These are phyloP conservation scores for Lophiotrema nucula DNA, from an alignment of 495 filamentous ascomycete species.

Conservation along the genomic window DNA sequence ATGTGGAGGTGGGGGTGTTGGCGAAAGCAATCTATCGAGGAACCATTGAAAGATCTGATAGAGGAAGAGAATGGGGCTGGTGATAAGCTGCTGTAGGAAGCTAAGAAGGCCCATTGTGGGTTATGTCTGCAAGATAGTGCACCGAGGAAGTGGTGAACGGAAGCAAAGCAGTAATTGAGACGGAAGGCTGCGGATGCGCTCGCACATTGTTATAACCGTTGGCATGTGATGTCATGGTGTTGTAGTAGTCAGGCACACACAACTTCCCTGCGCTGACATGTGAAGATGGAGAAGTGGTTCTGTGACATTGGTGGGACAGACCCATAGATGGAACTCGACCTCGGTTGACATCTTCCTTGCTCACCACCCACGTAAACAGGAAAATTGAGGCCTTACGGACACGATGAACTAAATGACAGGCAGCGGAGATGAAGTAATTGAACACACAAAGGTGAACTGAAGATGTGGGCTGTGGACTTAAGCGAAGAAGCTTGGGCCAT, in stretches of 20 bases:
- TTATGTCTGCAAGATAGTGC: constrained; percentile 3
- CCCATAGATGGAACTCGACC: too few relatives aligned
- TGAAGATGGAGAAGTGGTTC: constrained; percentile 1
- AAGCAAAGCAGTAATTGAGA: neutral
- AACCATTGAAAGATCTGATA: constrained; percentile 68
- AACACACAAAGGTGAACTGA: too few relatives aligned
- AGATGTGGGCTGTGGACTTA: too few relatives aligned
- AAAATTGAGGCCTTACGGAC: too few relatives aligned
- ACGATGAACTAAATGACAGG: too few relatives aligned
- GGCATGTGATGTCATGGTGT: constrained; percentile 25
- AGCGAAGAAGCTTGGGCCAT: too few relatives aligned
- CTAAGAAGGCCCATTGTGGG: constrained; percentile 13
- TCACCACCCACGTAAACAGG: too few relatives aligned
- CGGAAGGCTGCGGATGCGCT: too few relatives aligned
- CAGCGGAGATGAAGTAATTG: too few relatives aligned
- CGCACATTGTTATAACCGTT: too few relatives aligned
- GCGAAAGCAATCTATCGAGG: constrained; percentile 65
- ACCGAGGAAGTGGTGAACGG: neutral
- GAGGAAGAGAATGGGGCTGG: constrained; percentile 53
- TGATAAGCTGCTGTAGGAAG: constrained; percentile 23
- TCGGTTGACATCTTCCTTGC: too few relatives aligned
- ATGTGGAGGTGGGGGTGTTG: constrained; percentile 61
- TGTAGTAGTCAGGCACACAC: neutral
- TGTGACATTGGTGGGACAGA: neutral
- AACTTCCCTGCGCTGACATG: neutral